Base-by-base conservation (phyloP, 495 filamentous ascomycete species). In the Penicillium mononematosum region DNA sequence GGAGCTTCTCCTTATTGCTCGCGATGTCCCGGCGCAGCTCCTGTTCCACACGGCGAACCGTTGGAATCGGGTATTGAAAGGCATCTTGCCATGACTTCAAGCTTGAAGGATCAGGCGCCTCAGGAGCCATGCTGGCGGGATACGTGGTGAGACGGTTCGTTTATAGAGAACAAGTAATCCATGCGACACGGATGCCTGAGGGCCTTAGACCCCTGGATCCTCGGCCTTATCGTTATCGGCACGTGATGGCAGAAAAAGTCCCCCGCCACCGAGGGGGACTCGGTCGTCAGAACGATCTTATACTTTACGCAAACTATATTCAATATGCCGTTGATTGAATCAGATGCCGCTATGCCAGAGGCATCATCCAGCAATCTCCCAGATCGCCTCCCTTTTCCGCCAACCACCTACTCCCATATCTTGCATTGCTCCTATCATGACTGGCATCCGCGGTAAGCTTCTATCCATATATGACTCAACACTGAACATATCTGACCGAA, bases 371-470 rank as follows among this genome's bases (percentile, higher is more conserved):
- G 58, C 10, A 67, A 67, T 22, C 50, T 62, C 5, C 67, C 62
- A 2, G 64, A 67, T 31, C 73, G 71, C 34, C 81, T 90, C 27
- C 88, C 83, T 38, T 98, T 98, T 63, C 87, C 89, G 14, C 90
- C 91, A 3, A 81, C 96, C 43, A 89, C 85, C 5, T 84, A 85
- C 62, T 82, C 86, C 25, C 94, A 98, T 65, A 95, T 98, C 62
- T 73, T 96, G 36, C 85, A 97, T 70, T 98, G 94, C 75, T 94
- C 94, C 38, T 97, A 92, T 70, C 88, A 96, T 71, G 82, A 81
- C 56, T 98, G 94, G 94, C 88, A 96, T 62, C 81, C 87, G 54
- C 85, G 51, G 82, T 78, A 58, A 44, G 56, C 16, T 46, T 22
- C 10, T 53, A 51, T 47, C 10, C 54, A 51, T 47, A 31, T 20